A percentile compares a stretch with the other conserved stretches of the same genome.
These are phyloP conservation scores for Leccinum variabile DNA, from an alignment of 1,284 basidiomycete species.

Conservation along the genomic window DNA sequence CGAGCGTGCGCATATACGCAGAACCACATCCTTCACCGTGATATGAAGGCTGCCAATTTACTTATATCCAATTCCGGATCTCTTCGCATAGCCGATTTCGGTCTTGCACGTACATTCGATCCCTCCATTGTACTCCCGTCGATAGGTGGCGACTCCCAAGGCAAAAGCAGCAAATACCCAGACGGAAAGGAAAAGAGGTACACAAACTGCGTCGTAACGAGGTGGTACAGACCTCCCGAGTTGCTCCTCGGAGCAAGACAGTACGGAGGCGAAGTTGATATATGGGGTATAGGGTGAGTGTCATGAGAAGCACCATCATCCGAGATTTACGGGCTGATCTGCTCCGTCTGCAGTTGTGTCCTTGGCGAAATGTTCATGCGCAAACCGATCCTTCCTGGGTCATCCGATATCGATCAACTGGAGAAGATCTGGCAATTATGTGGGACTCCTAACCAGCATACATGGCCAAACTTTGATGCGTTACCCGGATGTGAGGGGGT, in stretches of 20 bases:
- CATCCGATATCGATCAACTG: constrained; percentile 88
- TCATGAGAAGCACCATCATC: constrained; percentile 14
- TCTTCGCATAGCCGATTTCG: constrained; percentile 94
- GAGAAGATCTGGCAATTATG: constrained; percentile 89
- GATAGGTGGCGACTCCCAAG: constrained; percentile 20
- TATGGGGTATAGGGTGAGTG: constrained; percentile 96
- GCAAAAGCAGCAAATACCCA: constrained; percentile 42
- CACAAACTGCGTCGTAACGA: constrained; percentile 98
- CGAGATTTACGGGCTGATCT: constrained; percentile 4
- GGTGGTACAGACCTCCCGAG: constrained; percentile 98
- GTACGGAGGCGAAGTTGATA: constrained; percentile 93
- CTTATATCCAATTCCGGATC: constrained; percentile 87
- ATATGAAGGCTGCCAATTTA: constrained; percentile 98
- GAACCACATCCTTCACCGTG: constrained; percentile 96
- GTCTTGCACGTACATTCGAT: constrained; percentile 83
- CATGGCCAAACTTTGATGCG: constrained; percentile 79
- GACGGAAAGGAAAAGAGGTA: constrained; percentile 70
- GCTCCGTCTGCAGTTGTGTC: constrained; percentile 64
- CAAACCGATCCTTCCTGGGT: constrained; percentile 86
- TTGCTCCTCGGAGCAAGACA: constrained; percentile 85
- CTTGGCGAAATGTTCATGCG: constrained; percentile 94
- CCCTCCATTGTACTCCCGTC: constrained; percentile 42
- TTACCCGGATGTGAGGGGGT: constrained; percentile 83
- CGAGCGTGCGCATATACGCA: constrained; percentile 35
- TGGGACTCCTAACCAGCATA: constrained; percentile 80